Conservation (phyloP, 2,329 filamentous ascomycete genomes). For the Piedraia hortae region DNA sequence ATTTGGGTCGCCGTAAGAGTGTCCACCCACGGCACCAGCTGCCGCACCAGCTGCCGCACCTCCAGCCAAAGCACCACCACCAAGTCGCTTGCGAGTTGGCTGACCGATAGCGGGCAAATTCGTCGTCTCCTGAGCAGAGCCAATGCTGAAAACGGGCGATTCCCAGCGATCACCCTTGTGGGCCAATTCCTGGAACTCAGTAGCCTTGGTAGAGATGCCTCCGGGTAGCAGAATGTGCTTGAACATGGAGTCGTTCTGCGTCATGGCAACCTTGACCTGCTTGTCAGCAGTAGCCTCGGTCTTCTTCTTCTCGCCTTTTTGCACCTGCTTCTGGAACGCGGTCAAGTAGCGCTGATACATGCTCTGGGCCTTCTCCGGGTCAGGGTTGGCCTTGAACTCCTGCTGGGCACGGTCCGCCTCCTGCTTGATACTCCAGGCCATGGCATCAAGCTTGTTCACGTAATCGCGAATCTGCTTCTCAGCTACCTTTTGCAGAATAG, state of each 20-base stretch:
- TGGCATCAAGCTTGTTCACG: slow-evolving; percentile 44
- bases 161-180: slow-evolving; percentile 81
- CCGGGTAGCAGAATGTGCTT: slow-evolving; percentile 61
- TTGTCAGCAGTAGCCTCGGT: slow-evolving; percentile 25
- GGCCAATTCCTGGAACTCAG: slow-evolving; percentile 72
- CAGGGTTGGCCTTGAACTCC: slow-evolving; percentile 30
- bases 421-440: slow-evolving; percentile 50
- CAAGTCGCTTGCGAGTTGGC: slow-evolving; percentile 32
- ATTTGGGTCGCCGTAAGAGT: slow-evolving; percentile 4
- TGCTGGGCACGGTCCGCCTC: slow-evolving; percentile 51
- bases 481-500: slow-evolving; percentile 59
- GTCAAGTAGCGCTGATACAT: slow-evolving; percentile 65
- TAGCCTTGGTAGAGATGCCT: slow-evolving; percentile 78
- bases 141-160: slow-evolving; percentile 76
- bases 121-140: slow-evolving; percentile 42
- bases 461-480: slow-evolving; percentile 75
- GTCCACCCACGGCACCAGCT: slow-evolving; percentile 1
- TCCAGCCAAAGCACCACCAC: slow-evolving; percentile 7
- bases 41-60: slow-evolving; percentile 9
- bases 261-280: slow-evolving; percentile 59
- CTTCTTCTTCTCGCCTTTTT: slow-evolving; percentile 49
- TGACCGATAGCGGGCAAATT: slow-evolving; percentile 33
- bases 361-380: slow-evolving; percentile 49
- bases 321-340: slow-evolving; percentile 44
- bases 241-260: slow-evolving; percentile 78